Evolutionary conservation across 1,284 basidiomycete species (phyloP), one percentile per base, ranked within the genome.

Genomic region (Taiwanofungus camphoratus): DNA sequence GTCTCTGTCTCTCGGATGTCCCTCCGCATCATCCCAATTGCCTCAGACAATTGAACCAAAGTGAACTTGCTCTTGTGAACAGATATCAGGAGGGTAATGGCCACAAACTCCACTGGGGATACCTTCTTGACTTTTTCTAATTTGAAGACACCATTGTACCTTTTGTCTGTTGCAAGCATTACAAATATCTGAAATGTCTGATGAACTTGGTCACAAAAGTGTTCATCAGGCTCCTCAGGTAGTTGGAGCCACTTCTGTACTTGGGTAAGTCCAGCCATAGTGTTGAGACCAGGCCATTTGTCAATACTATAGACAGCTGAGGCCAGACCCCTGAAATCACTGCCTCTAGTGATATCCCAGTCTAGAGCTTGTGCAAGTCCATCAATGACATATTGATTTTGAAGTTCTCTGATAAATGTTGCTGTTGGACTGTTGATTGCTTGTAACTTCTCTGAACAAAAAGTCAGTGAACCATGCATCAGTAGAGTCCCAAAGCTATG

Each of bases 51-150:
- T 52, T 70, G 66, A 0, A 49, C 47, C 46, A 64, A 41, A 0
- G 63, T 58, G 45, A 73, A 47, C 11, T 49, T 54, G 19, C 63
- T 59, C 49, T 66, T 69, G 43, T 71, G 58, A 6, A 65, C 60
- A 7, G 68, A 67, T 13, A 85, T 70, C 21, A 85, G 59, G 1
- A 82, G 46, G 7, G 64, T 63, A 37, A 76, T 72, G 50, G 69
- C 62, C 24, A 82, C 67, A 46, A 86, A 75, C 56, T 87, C 83
- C 30, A 82, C 65, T 0, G 83, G 83, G 0, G 79, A 68, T 4
- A 84, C 68, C 31, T 74, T 75, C 40, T 62, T 60, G 45, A 69
- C 53, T 45, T 63, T 49, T 44, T 57, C 50, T 8, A 64, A 46
- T 0, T 58, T 46, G 42, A 62, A 59, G 32, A 48, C 52, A 12